Conservation (phyloP, 2,329 filamentous ascomycete genomes). For the Clonostachys rhizophaga region DNA sequence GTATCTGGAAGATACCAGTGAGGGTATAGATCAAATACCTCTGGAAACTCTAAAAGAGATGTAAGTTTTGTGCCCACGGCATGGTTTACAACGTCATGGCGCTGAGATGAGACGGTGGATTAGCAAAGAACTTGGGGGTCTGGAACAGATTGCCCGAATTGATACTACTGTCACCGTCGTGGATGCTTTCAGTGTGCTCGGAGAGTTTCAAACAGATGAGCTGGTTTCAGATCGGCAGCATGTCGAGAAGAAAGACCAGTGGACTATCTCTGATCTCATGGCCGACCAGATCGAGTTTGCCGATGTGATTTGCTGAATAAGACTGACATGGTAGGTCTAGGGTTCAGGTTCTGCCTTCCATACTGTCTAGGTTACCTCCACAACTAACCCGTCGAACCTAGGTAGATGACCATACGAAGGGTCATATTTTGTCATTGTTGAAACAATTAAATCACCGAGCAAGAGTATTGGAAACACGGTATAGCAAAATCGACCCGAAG, state of each 20-base stretch:
- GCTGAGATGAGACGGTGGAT: too few relatives aligned
- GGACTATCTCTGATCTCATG: constrained; percentile 71
- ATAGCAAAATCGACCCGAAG: constrained; percentile 53
- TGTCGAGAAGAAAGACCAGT: constrained; percentile 62
- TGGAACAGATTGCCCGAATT: constrained; percentile 61
- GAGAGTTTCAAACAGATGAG: constrained; percentile 68
- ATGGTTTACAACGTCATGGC: not conserved
- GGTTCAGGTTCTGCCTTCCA: not conserved
- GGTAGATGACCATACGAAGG: constrained; percentile 32
- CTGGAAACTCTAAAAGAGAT: constrained; percentile 27
- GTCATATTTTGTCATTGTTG: constrained; percentile 46
- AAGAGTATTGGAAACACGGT: constrained; percentile 56
- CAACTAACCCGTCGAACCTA: constrained; percentile 4
- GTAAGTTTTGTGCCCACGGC: constrained; percentile 11
- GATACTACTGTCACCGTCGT: constrained; percentile 73
- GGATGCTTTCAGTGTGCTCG: constrained; percentile 67
- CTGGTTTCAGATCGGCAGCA: constrained; percentile 61
- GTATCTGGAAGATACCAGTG: constrained; percentile 25
- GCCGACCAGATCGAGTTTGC: constrained; percentile 77
- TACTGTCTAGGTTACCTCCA: too few relatives aligned
- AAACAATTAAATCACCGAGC: constrained; percentile 62
- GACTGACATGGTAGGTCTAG: constrained; percentile 48
- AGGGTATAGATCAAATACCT: constrained; percentile 24
- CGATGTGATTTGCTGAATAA: constrained; percentile 72
- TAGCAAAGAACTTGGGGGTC: constrained; percentile 52